These are phyloP conservation scores for Avena sativa DNA, from an alignment of 176 grass and related monocot genomes.

Conservation along the genomic window DNA sequence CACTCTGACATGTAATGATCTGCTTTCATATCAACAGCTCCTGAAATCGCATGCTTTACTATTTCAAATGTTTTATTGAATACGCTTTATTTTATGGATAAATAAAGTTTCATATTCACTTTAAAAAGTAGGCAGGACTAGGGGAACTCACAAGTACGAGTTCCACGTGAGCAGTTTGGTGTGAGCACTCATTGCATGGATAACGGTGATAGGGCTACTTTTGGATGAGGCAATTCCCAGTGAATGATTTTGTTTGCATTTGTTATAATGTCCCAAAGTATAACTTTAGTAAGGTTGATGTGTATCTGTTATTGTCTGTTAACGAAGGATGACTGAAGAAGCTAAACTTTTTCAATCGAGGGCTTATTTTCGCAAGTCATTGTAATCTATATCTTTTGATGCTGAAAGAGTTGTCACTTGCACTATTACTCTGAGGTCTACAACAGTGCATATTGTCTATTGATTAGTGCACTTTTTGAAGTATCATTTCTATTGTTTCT, in stretches of 20 bases:
- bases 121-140: neutral
- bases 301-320: neutral
- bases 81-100: neutral
- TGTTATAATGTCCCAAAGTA: neutral
- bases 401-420: slow-evolving; percentile 5
- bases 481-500: slow-evolving; percentile 9
- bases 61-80: slow-evolving; percentile 4
- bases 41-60: slow-evolving; percentile 20
- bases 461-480: slow-evolving; percentile 13
- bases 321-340: neutral
- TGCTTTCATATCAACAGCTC: slow-evolving; percentile 43
- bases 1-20: slow-evolving; percentile 13
- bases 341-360: neutral
- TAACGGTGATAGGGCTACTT: neutral
- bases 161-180: neutral
- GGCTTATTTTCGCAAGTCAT: neutral
- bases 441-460: neutral
- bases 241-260: neutral
- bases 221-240: neutral
- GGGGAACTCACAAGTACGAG: neutral
- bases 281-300: neutral
- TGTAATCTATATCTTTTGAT: neutral
- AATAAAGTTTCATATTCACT: neutral
- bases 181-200: slow-evolving; percentile 17
- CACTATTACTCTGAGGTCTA: neutral